phyloP scores from a whole-genome alignment of 2,329 filamentous ascomycete genomes.

The Pseudocercospora fuligena region DNA sequence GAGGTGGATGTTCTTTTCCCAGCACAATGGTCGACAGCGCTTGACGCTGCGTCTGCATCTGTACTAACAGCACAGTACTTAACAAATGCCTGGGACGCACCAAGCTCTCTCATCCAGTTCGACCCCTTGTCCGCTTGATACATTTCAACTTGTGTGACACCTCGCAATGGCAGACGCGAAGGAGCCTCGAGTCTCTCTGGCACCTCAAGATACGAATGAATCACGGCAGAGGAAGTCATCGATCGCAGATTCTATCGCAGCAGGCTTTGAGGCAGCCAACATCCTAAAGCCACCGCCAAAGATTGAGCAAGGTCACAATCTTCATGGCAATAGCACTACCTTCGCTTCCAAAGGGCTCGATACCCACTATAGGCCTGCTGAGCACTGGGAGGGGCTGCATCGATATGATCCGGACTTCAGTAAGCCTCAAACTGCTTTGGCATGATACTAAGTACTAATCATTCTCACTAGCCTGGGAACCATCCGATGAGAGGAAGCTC shows the following conservation, averaged over 20 bases:
- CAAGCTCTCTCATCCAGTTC: not conserved
- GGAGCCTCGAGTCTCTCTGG: conserved; percentile 1
- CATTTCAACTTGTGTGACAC: not conserved
- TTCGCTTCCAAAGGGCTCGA: conserved; percentile 27
- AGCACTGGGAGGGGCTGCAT: conserved; percentile 62
- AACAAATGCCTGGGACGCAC: not conserved
- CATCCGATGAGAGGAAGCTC: conserved; percentile 60
- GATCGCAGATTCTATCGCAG: conserved; percentile 11
- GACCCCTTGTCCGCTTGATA: not conserved
- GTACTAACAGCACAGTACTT: conserved; percentile 1
- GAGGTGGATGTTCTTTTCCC: not conserved
- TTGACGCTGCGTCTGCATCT: not conserved
- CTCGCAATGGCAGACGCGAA: not conserved
- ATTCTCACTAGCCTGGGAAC: conserved; percentile 52
- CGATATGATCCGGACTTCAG: conserved; percentile 61
- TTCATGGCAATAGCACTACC: conserved; percentile 24
- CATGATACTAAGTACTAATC: not conserved
- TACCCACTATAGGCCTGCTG: conserved; percentile 31
- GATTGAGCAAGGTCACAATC: conserved; percentile 17
- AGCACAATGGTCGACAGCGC: not conserved
- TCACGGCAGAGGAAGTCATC: conserved; percentile 10
- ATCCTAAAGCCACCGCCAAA: conserved; percentile 11
- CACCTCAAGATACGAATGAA: not conserved
- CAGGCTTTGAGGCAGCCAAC: conserved; percentile 21
- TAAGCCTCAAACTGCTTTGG: not conserved